Evolutionary conservation across 2,329 filamentous ascomycete genomes (phyloP).

Genomic region (Sclerotinia glacialis): DNA sequence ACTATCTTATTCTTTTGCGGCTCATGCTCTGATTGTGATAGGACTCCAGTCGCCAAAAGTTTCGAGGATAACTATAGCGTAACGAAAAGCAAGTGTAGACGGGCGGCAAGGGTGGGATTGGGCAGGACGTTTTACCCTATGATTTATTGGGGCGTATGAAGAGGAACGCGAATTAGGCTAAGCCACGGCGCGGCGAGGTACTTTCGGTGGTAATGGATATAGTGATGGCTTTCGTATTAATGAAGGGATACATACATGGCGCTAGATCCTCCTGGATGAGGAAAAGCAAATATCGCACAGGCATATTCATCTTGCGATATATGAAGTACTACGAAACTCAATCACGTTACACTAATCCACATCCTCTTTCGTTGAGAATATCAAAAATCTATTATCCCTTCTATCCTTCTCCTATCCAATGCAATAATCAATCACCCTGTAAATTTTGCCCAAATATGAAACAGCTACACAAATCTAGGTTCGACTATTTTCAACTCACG

Average conservation of each 20-base stretch:
- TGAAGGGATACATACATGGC: neutral
- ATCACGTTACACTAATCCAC: too few relatives aligned
- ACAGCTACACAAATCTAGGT: too few relatives aligned
- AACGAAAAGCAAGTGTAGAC: neutral
- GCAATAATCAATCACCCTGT: too few relatives aligned
- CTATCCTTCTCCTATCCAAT: neutral
- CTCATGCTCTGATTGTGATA: conserved; percentile 11
- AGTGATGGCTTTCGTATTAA: conserved; percentile 2
- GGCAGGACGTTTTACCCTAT: neutral
- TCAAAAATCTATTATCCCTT: too few relatives aligned
- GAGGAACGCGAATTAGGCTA: neutral
- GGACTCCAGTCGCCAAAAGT: neutral
- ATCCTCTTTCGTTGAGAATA: neutral
- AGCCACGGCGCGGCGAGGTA: neutral
- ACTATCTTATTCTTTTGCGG: conserved; percentile 12
- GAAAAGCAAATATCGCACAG: neutral
- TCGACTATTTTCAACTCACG: neutral
- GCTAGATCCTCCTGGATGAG: neutral
- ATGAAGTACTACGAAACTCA: neutral
- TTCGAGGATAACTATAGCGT: neutral
- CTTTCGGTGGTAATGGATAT: neutral
- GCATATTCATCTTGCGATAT: neutral
- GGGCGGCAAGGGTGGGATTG: neutral
- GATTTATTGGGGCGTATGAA: neutral
- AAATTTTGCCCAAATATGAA: neutral